These are phyloP conservation scores for Groenewaldozyma sp. DNA, from an alignment of 1,139 yeast genomes.

Conservation along the genomic window DNA sequence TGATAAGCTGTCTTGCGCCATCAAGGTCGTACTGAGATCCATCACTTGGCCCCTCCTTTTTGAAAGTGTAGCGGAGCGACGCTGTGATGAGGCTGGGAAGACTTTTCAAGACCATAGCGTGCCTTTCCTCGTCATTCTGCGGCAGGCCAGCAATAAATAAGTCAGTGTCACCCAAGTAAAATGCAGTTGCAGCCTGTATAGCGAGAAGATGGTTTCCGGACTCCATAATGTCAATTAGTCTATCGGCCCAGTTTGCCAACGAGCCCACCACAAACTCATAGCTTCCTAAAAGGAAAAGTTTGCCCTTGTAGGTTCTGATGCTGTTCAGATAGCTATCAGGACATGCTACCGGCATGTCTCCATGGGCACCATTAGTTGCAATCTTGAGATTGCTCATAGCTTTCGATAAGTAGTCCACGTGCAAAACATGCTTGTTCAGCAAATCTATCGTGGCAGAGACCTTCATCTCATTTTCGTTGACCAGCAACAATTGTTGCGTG, in stretches of 20 bases:
- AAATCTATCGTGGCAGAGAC: conserved; percentile 37
- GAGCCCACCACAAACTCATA: conserved; percentile 48
- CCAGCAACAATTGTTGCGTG: conserved; percentile 39
- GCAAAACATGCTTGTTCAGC: conserved; percentile 37
- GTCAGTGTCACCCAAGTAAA: conserved; percentile 44
- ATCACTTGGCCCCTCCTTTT: conserved; percentile 11
- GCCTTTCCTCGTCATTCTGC: conserved; percentile 34
- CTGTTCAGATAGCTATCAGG: conserved; percentile 32
- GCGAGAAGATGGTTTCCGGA: conserved; percentile 46
- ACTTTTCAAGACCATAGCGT: conserved; percentile 43
- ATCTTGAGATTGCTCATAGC: conserved; percentile 21
- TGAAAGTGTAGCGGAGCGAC: conserved; percentile 35
- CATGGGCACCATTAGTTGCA: conserved; percentile 10
- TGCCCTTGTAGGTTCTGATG: conserved; percentile 36
- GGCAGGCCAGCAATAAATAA: conserved; percentile 46
- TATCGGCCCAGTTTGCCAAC: conserved; percentile 67
- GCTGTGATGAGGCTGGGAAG: conserved; percentile 48
- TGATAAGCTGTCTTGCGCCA: conserved; percentile 24
- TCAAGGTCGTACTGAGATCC: conserved; percentile 4
- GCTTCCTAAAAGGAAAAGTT: conserved; percentile 42
- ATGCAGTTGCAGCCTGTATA: conserved; percentile 43
- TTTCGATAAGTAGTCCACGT: conserved; percentile 30
- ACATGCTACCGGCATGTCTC: conserved; percentile 20
- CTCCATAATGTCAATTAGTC: conserved; percentile 41
- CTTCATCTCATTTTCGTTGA: conserved; percentile 34